Percentiles rank a stretch among this genome's conserved stretches.
These are phyloP conservation scores for Trametes elegans DNA, from an alignment of 768 basidiomycete species.

Conservation along the genomic window DNA sequence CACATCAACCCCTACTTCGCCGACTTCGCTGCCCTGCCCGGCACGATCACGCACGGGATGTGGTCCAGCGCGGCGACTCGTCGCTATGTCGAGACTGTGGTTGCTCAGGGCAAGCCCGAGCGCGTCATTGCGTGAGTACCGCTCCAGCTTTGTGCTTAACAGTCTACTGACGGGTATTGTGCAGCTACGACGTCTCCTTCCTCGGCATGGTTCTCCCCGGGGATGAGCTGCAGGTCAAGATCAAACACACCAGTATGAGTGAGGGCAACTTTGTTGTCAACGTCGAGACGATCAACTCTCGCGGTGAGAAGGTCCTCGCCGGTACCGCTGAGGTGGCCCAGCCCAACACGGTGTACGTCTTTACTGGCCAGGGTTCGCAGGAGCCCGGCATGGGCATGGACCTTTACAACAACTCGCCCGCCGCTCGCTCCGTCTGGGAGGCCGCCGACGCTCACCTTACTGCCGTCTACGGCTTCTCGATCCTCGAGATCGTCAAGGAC, in stretches of 20 bases:
- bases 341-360: conserved; percentile 90
- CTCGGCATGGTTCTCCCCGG: conserved; percentile 96
- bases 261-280: conserved; percentile 91
- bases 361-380: conserved; percentile 98
- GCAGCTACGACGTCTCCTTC: conserved; percentile 89
- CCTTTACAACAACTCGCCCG: conserved; percentile 87
- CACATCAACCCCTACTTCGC: conserved; percentile 99
- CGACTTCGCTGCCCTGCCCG: conserved; percentile 87
- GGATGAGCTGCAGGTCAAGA: conserved; percentile 81
- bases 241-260: conserved; percentile 89
- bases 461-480: conserved; percentile 97
- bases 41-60: conserved; percentile 97
- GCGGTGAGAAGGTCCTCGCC: conserved; percentile 88
- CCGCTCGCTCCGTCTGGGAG: conserved; percentile 97
- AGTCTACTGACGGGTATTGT: conserved; percentile 1
- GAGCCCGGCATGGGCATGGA: conserved; percentile 99
- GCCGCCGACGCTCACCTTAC: conserved; percentile 91
- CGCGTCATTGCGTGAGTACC: conserved; percentile 79
- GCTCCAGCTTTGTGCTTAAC: not conserved
- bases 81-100: conserved; percentile 88
- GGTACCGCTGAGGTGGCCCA: conserved; percentile 94
- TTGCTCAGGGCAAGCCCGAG: conserved; percentile 89
- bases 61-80: conserved; percentile 96
- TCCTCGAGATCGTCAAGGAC: conserved; percentile 97
- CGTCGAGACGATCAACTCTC: conserved; percentile 80